These are phyloP conservation scores for Calocybe indica DNA, from an alignment of 768 basidiomycete species.

Conservation along the genomic window DNA sequence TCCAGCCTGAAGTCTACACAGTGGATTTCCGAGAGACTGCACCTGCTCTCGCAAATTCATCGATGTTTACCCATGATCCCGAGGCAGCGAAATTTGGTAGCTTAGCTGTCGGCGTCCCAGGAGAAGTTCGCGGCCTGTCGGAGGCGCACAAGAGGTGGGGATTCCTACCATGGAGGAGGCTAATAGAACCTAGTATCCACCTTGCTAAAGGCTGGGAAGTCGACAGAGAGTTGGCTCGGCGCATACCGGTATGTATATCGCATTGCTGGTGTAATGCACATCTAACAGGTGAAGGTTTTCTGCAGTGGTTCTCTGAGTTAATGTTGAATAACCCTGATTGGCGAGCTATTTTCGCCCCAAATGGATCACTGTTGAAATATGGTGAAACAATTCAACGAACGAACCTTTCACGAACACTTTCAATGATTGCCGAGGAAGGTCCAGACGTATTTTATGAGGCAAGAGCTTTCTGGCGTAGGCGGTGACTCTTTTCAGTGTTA, in stretches of 20 bases:
- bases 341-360: slow-evolving; percentile 77
- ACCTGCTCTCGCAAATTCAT: slow-evolving; percentile 61
- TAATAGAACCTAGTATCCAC: slow-evolving; percentile 69
- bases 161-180: slow-evolving; percentile 64
- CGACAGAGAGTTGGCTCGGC: slow-evolving; percentile 64
- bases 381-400: slow-evolving; percentile 70
- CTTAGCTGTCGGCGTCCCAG: slow-evolving; percentile 83
- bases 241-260: slow-evolving; percentile 53
- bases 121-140: slow-evolving; percentile 83
- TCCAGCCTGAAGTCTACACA: slow-evolving; percentile 54
- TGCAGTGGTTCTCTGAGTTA: slow-evolving; percentile 39
- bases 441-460: slow-evolving; percentile 81
- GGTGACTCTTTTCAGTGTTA: slow-evolving; percentile 4
- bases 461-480: slow-evolving; percentile 6
- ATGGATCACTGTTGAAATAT: slow-evolving; percentile 61
- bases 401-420: slow-evolving; percentile 75
- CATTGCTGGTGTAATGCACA: not conserved
- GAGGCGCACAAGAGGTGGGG: slow-evolving; percentile 85
- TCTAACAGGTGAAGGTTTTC: slow-evolving; percentile 1
- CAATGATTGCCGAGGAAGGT: slow-evolving; percentile 68
- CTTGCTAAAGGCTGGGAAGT: slow-evolving; percentile 81
- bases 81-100: slow-evolving; percentile 64
- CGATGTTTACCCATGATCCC: slow-evolving; percentile 68
- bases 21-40: slow-evolving; percentile 91
- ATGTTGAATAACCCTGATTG: slow-evolving; percentile 71